Evolutionary conservation across 2,329 filamentous ascomycete species (phyloP).

Genomic region (Ophiostoma novo-ulmi): DNA sequence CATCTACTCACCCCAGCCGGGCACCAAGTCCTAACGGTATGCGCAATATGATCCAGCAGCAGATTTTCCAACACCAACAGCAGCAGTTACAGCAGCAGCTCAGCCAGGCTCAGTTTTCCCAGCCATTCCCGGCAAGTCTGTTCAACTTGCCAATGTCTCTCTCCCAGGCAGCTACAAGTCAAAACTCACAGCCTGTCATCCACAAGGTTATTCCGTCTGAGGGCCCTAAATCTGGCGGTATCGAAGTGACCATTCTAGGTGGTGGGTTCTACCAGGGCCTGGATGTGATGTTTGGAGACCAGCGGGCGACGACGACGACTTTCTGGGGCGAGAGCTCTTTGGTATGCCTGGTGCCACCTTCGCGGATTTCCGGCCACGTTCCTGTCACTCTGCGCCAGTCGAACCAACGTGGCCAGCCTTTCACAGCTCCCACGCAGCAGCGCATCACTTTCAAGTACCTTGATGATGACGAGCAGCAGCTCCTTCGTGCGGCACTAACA

Average conservation of each 20-base stretch:
- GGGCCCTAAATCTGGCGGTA: conserved; percentile 75
- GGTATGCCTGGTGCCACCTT: conserved; percentile 71
- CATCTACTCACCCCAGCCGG: conserved; percentile 68
- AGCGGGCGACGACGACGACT: conserved; percentile 63
- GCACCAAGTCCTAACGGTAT: conserved; percentile 65
- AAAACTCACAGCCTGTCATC: conserved; percentile 51
- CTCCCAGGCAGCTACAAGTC: conserved; percentile 27
- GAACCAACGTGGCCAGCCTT: conserved; percentile 33
- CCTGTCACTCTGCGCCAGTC: conserved; percentile 62
- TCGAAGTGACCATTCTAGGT: conserved; percentile 80
- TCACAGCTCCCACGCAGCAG: conserved; percentile 39
- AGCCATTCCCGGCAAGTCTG: conserved; percentile 45
- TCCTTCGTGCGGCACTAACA: conserved; percentile 62
- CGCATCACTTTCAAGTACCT: conserved; percentile 63
- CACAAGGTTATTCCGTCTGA: conserved; percentile 79
- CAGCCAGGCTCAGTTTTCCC: conserved; percentile 41
- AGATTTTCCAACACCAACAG: conserved; percentile 35
- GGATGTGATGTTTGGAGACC: conserved; percentile 76
- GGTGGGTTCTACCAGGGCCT: conserved; percentile 70
- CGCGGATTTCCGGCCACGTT: conserved; percentile 61
- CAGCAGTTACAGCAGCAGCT: conserved; percentile 32
- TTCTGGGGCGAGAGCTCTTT: conserved; percentile 78
- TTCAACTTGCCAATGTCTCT: conserved; percentile 48
- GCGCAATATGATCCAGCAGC: conserved; percentile 42
- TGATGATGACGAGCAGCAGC: conserved; percentile 63